These are phyloP conservation scores for Trichoderma gracile DNA, from an alignment of 2,329 filamentous ascomycete species.

Conservation along the genomic window DNA sequence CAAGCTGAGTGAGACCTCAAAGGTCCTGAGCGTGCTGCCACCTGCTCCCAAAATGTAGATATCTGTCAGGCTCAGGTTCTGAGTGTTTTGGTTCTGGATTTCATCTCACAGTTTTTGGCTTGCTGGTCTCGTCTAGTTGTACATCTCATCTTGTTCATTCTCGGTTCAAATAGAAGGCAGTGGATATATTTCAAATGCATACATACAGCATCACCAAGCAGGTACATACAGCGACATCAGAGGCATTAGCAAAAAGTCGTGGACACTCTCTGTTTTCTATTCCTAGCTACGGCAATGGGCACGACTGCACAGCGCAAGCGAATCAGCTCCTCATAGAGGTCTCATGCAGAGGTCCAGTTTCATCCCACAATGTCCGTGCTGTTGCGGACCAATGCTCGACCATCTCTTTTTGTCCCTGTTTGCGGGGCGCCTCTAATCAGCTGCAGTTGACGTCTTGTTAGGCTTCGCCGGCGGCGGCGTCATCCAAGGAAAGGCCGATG, in stretches of 20 bases:
- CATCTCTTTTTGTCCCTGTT: not conserved
- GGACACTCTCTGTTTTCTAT: not conserved
- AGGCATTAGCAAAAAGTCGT: not conserved
- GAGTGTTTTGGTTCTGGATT: not conserved
- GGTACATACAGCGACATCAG: not conserved
- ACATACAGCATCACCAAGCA: not conserved
- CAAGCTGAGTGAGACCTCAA: conserved; percentile 67
- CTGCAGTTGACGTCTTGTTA: conserved; percentile 39
- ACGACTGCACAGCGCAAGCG: not conserved
- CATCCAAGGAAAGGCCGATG: conserved; percentile 92
- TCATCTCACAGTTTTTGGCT: not conserved
- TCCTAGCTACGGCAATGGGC: conserved; percentile 12
- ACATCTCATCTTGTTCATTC: not conserved
- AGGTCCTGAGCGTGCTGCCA: conserved; percentile 63
- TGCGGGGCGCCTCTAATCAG: conserved; percentile 25
- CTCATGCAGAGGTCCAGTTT: not conserved
- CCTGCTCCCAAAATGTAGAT: conserved; percentile 57
- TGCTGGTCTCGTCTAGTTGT: not conserved
- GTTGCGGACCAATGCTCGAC: not conserved
- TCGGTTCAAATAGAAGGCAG: not conserved
- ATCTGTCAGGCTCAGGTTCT: too few species aligned
- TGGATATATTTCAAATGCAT: not conserved
- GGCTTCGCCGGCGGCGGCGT: conserved; percentile 52
- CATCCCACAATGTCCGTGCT: not conserved
- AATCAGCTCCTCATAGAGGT: not conserved